phyloP scores from a whole-genome alignment of 2,329 filamentous ascomycete genomes.

The Proliferodiscus dingleyae region DNA sequence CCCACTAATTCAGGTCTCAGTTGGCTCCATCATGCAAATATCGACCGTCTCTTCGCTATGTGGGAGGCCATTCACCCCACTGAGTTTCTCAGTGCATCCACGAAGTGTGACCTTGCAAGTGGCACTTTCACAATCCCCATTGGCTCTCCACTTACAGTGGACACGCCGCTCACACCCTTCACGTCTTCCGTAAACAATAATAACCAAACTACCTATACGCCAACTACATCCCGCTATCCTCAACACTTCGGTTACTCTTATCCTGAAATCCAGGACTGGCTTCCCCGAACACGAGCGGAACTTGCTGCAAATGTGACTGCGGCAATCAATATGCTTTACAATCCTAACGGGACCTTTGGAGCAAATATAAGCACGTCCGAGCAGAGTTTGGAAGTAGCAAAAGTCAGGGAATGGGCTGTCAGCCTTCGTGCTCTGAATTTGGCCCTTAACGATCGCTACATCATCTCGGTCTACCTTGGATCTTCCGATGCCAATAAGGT shows the following conservation, averaged over 20 bases:
- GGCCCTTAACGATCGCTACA: conserved; percentile 1
- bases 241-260: conserved; percentile 26
- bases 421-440: not conserved
- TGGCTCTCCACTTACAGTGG: not conserved
- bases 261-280: conserved; percentile 37
- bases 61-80: conserved; percentile 41
- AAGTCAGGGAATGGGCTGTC: conserved; percentile 2
- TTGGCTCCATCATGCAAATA: conserved; percentile 50
- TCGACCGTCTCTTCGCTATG: conserved; percentile 55
- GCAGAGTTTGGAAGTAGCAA: not conserved
- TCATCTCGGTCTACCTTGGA: not conserved
- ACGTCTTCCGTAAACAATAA: conserved; percentile 30
- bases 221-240: conserved; percentile 11
- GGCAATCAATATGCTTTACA: conserved; percentile 52
- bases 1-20: conserved; percentile 24
- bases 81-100: conserved; percentile 29
- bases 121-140: conserved; percentile 30
- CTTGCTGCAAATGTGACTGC: conserved; percentile 57
- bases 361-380: conserved; percentile 2
- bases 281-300: conserved; percentile 43
- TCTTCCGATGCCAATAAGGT: not conserved
- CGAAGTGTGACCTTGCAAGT: conserved; percentile 18
- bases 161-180: conserved; percentile 20
- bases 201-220: conserved; percentile 19
- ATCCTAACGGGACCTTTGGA: conserved; percentile 3